These are phyloP conservation scores for Tulasnella calospora DNA, from an alignment of 768 basidiomycete species.

Conservation along the genomic window DNA sequence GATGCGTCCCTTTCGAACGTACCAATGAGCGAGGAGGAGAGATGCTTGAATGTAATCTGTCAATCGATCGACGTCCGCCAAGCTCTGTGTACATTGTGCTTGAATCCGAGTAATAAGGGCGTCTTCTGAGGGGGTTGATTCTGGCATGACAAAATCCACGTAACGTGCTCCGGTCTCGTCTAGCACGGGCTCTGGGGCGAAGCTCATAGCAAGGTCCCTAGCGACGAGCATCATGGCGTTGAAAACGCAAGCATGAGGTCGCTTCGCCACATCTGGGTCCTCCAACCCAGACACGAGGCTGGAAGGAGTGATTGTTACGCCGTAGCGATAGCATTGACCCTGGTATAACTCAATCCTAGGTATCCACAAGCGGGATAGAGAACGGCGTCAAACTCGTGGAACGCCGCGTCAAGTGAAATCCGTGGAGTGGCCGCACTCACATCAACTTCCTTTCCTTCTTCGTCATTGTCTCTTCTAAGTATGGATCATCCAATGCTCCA, in stretches of 20 bases:
- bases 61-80: conserved; percentile 22
- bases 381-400: background rate
- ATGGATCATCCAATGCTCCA: background rate
- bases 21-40: conserved; percentile 16
- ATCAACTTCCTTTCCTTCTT: background rate
- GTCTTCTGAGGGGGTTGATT: background rate
- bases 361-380: background rate
- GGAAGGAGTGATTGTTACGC: background rate
- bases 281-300: background rate
- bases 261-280: background rate
- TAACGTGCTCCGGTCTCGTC: background rate
- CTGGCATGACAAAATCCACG: background rate
- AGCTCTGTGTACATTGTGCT: background rate
- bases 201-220: background rate
- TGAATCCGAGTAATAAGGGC: background rate
- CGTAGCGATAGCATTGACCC: background rate
- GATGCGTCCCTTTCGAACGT: conserved; percentile 15
- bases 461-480: background rate
- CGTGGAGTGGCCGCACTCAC: background rate
- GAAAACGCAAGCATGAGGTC: background rate
- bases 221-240: conserved; percentile 6
- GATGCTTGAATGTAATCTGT: conserved; percentile 23
- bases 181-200: background rate
- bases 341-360: conserved; percentile 2
- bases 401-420: background rate